phyloP scores from a whole-genome alignment of 108 stramenopile species.

The Cyclotella distinguenda region DNA sequence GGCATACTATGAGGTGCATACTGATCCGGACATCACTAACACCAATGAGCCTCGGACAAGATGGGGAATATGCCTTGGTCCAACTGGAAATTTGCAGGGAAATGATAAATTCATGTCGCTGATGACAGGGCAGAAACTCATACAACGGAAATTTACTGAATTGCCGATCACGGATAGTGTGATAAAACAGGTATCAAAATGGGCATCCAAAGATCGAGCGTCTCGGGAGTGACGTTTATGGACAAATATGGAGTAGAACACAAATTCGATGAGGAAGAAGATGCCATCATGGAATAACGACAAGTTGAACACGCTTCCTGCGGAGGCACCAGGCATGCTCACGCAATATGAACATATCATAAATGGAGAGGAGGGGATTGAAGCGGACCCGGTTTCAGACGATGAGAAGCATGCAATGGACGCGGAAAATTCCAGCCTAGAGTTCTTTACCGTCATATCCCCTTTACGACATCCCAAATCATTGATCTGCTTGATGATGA shows the following conservation, averaged over 20 bases:
- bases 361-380: constrained; percentile 19
- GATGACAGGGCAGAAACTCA: constrained; percentile 21
- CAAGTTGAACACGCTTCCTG: neutral
- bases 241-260: neutral
- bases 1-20: neutral
- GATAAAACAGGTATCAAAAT: constrained; percentile 14
- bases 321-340: constrained; percentile 7
- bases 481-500: no score
- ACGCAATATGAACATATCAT: neutral
- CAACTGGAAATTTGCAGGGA: constrained; percentile 50
- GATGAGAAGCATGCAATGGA: neutral
- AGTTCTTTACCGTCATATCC: neutral
- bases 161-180: constrained; percentile 6
- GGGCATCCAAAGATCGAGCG: constrained; percentile 15
- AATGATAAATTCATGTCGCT: constrained; percentile 35
- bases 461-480: no score
- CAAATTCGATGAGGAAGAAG: constrained; percentile 1
- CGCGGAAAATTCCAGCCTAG: constrained; percentile 2
- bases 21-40: constrained; percentile 2
- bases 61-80: constrained; percentile 14
- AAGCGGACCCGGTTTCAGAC: constrained; percentile 10
- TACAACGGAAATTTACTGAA: constrained; percentile 1
- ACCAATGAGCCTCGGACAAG: neutral
- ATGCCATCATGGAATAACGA: neutral
- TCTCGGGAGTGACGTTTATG: neutral